These are phyloP conservation scores for Lachnellula hyalina DNA, from an alignment of 2,329 filamentous ascomycete genomes.

Conservation along the genomic window DNA sequence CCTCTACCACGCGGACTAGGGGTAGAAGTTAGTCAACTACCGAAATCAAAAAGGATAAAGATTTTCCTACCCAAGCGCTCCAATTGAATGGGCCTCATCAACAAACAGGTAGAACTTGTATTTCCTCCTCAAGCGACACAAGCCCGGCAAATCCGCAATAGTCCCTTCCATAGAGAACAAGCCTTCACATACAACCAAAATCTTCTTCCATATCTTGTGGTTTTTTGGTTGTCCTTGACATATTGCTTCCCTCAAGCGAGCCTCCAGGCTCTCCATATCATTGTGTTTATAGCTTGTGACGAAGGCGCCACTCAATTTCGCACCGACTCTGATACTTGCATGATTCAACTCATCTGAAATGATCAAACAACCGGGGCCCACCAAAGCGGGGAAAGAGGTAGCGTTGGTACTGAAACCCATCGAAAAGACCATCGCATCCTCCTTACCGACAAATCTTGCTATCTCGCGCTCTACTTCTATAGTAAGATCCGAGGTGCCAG, in stretches of 20 bases:
- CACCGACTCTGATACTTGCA: conserved; percentile 88
- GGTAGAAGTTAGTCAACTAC: not conserved
- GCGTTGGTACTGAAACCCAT: conserved; percentile 98
- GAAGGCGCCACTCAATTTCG: conserved; percentile 83
- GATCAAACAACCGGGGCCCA: conserved; percentile 84
- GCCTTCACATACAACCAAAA: conserved; percentile 87
- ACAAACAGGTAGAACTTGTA: conserved; percentile 96
- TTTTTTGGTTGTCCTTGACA: conserved; percentile 92
- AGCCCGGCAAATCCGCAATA: conserved; percentile 86
- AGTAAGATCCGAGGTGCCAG: conserved; percentile 79
- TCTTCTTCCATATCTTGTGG: conserved; percentile 97
- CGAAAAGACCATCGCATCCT: conserved; percentile 88
- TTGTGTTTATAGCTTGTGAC: conserved; percentile 97
- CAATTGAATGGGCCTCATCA: conserved; percentile 92
- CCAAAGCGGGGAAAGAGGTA: conserved; percentile 80
- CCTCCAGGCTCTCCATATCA: conserved; percentile 80
- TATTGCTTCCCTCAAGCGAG: conserved; percentile 79
- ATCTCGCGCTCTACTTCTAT: conserved; percentile 82
- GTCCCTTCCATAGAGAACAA: conserved; percentile 98
- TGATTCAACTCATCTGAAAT: conserved; percentile 96
- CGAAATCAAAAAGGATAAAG: not conserved
- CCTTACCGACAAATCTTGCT: conserved; percentile 85
- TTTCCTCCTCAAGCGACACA: conserved; percentile 77
- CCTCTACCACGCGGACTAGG: conserved; percentile 69
- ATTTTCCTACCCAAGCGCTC: conserved; percentile 56